phyloP scores from a whole-genome alignment of 2,329 filamentous ascomycete species.

The Tolypocladium tropicale region DNA sequence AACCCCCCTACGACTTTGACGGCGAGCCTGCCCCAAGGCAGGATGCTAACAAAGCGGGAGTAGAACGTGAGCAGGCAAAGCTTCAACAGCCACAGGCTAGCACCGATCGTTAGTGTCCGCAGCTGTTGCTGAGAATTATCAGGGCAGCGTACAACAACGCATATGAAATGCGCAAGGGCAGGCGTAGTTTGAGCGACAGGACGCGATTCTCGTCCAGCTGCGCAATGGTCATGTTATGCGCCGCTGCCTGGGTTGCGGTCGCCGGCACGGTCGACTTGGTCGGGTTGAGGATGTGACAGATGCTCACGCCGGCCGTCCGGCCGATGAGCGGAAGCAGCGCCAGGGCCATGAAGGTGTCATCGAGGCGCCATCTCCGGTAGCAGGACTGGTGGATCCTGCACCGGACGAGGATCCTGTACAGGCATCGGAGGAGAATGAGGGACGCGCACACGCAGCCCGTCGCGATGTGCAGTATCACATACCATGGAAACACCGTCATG shows the following conservation, averaged over 20 bases:
- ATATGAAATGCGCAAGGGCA: neutral
- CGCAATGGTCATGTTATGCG: neutral
- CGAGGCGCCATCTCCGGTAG: neutral
- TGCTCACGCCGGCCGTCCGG: neutral
- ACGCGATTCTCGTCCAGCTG: neutral
- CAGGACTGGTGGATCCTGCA: neutral
- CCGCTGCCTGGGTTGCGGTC: neutral
- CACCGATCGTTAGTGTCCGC: neutral
- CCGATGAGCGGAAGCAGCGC: neutral
- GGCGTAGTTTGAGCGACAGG: neutral
- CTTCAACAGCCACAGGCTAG: neutral
- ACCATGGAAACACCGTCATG: neutral
- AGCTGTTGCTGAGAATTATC: no score
- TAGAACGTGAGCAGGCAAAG: neutral
- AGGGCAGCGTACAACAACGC: neutral
- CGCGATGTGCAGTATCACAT: neutral
- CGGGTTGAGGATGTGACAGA: neutral
- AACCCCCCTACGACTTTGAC: neutral
- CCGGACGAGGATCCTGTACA: neutral
- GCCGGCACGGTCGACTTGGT: neutral
- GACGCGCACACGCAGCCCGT: neutral
- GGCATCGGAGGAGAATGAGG: neutral
- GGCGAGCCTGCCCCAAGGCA: neutral
- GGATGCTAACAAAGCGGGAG: neutral
- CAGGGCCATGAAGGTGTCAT: neutral